Evolutionary conservation across 306 rosid species (phyloP), one percentile per base, ranked within the genome.

Genomic region (Fagus sylvatica): DNA sequence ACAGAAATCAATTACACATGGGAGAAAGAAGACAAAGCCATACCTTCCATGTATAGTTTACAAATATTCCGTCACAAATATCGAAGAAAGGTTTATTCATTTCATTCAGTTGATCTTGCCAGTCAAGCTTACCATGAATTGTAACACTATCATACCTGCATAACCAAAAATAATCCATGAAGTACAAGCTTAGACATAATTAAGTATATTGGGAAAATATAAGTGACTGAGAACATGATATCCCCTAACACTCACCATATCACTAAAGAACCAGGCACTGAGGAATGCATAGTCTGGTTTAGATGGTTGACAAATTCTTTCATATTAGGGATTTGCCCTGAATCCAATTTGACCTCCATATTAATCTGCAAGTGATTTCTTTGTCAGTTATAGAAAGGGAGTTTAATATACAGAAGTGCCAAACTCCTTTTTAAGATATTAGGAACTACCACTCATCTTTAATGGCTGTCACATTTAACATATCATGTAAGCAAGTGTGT

Each of bases 141-240:
- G 97, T 91, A 77, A 95, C 87, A 81, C 99, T 88, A 82, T 93
- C 99, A 75, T 95, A 95, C 98, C 98, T 95, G 78, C 42, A 79
- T 42, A 82, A 76, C 67, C 79, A 79, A 79, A 53, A 81, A 71
- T 59, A 74, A 82, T 60, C 13, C 41, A 78, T 84, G 40, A 42
- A 72, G 22, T 72, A 74, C 75, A 80, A 80, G 62, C 60, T 82
- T 82, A 39, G 36, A 62, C 62, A 71, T 56, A 53, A 72, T 41
- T 66, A 67, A 22, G 56, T 43, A 61, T 42, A 22, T 55, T 22
- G 67, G 11, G 49, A 46, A 72, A 40, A 61, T 15, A 65, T 30
- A 37, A 74, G 43, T 59, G 53, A 77, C 56, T 64, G 40, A 62
- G 17, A 70, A 62, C 61, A 68, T 28, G 19, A 57, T 16, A 68